Conservation (phyloP, 495 filamentous ascomycete species). For the Lepraria neglecta region DNA sequence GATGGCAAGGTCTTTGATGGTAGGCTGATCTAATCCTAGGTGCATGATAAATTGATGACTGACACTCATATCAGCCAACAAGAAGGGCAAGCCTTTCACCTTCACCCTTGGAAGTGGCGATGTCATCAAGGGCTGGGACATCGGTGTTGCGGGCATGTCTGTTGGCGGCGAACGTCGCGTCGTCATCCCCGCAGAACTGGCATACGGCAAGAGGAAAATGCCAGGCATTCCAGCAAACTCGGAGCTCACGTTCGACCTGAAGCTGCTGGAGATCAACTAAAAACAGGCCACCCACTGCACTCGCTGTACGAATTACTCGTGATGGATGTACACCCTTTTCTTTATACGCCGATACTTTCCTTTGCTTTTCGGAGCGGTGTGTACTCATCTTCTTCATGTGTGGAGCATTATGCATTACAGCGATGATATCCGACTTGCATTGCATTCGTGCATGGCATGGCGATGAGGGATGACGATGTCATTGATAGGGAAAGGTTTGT, state of each 20-base stretch:
- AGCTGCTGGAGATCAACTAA: constrained; percentile 65
- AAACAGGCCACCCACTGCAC: background rate
- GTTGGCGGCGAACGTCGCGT: constrained; percentile 89
- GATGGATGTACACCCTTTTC: constrained; percentile 25
- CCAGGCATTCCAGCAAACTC: constrained; percentile 84
- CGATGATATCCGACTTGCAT: constrained; percentile 47
- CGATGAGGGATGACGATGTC: constrained; percentile 39
- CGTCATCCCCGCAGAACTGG: constrained; percentile 74
- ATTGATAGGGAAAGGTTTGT: constrained; percentile 21
- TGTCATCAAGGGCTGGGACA: constrained; percentile 98
- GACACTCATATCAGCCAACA: constrained; percentile 62
- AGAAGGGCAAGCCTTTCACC: constrained; percentile 91
- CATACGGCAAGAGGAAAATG: constrained; percentile 67
- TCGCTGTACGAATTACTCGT: background rate
- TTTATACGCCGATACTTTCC: constrained; percentile 27
- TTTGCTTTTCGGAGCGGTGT: background rate
- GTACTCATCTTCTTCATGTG: constrained; percentile 1
- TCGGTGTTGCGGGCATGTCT: constrained; percentile 86
- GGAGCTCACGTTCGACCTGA: constrained; percentile 87
- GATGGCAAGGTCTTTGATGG: constrained; percentile 91
- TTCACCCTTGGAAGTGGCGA: constrained; percentile 91
- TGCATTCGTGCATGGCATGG: constrained; percentile 36
- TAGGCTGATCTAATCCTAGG: constrained; percentile 40
- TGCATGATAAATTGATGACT: background rate
- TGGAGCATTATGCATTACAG: constrained; percentile 22